These are phyloP conservation scores for Spinacia oleracea DNA, from an alignment of 179 eudicot genomes.

Conservation along the genomic window DNA sequence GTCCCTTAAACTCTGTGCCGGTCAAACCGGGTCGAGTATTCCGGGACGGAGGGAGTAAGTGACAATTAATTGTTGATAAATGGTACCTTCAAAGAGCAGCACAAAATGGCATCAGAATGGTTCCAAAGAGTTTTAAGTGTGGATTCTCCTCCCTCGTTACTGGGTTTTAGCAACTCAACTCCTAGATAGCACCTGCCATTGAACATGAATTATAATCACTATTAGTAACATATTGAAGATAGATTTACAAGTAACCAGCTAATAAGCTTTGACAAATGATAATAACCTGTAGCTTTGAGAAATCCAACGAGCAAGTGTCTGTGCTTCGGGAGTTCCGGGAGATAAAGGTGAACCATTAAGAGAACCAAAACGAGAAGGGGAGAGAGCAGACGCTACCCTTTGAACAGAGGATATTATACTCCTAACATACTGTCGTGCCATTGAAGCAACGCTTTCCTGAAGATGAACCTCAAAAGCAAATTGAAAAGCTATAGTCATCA, in stretches of 20 bases:
- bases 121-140: slow-evolving; percentile 70
- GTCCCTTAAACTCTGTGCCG: no score
- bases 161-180: slow-evolving; percentile 63
- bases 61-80: no score
- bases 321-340: slow-evolving; percentile 83
- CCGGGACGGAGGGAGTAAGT: no score
- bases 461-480: slow-evolving; percentile 80
- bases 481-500: slow-evolving; percentile 88
- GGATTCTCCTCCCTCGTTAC: slow-evolving; percentile 57
- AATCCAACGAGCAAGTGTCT: slow-evolving; percentile 91
- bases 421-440: slow-evolving; percentile 93
- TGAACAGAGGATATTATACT: slow-evolving; percentile 90
- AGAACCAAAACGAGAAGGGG: slow-evolving; percentile 65
- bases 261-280: background rate
- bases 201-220: background rate
- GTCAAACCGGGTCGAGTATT: no score
- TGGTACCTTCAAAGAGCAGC: slow-evolving; percentile 86
- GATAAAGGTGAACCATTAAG: slow-evolving; percentile 58
- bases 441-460: slow-evolving; percentile 74
- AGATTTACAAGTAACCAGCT: background rate
- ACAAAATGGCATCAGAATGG: slow-evolving; percentile 83
- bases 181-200: slow-evolving; percentile 61
- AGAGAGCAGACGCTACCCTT: slow-evolving; percentile 81
- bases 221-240: background rate
- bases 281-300: slow-evolving; percentile 86